Percentiles rank a stretch among this genome's conserved stretches.
Conservation (phyloP, 2,329 filamentous ascomycete species). For the Dactylellina leptospora region DNA sequence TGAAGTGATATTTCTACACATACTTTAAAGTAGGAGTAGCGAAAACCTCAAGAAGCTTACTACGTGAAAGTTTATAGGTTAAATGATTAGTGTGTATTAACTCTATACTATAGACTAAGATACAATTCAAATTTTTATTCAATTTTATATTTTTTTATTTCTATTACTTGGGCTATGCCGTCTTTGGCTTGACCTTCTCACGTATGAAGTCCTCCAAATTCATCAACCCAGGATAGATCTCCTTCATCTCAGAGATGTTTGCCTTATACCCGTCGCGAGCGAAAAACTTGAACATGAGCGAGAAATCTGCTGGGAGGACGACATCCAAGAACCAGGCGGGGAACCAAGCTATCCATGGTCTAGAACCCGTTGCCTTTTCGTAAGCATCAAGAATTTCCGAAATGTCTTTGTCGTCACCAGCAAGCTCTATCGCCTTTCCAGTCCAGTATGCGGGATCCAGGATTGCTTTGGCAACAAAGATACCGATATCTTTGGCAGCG, state of each 20-base stretch:
- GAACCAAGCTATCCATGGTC: constrained; percentile 40
- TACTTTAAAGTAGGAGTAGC: no score
- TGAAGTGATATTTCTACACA: no score
- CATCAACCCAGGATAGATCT: constrained; percentile 58
- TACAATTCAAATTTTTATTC: not conserved
- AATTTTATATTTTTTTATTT: not conserved
- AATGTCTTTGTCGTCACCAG: constrained; percentile 62
- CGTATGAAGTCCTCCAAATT: constrained; percentile 61
- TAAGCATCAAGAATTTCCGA: constrained; percentile 58
- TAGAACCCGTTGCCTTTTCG: constrained; percentile 54
- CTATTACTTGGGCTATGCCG: no score
- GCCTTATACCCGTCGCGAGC: constrained; percentile 61
- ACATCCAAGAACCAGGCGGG: constrained; percentile 24
- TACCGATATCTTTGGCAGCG: constrained; percentile 61
- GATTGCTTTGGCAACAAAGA: constrained; percentile 60
- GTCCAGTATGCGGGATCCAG: constrained; percentile 57
- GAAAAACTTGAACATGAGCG: constrained; percentile 58
- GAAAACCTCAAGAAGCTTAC: no score
- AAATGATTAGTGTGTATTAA: no score
- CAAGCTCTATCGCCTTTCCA: constrained; percentile 60
- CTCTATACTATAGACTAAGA: no score
- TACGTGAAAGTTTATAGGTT: no score
- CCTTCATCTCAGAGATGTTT: constrained; percentile 59
- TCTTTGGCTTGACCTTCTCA: constrained; percentile 55
- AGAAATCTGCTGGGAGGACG: constrained; percentile 58